These are phyloP conservation scores for Tritrichomonas musculus DNA, from an alignment of 208 protist species.

Conservation along the genomic window DNA sequence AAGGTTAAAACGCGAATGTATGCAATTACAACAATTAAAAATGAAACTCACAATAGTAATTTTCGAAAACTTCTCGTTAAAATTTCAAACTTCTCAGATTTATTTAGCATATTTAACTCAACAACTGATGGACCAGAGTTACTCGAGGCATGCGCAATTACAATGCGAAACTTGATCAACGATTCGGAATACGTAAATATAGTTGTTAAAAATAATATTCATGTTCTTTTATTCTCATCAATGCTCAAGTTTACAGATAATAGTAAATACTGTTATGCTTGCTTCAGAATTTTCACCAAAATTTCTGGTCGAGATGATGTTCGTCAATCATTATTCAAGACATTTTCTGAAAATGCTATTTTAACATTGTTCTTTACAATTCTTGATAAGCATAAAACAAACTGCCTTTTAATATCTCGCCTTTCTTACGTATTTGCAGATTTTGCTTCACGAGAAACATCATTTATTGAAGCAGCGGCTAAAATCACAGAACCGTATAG, in stretches of 20 bases:
- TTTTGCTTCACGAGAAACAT: background rate
- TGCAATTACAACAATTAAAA: background rate
- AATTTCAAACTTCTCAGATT: background rate
- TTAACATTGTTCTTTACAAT: background rate
- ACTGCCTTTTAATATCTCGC: background rate
- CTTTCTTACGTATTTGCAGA: background rate
- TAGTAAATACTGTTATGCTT: background rate
- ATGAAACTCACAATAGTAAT: background rate
- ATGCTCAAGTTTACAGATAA: background rate
- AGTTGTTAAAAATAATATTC: slow-evolving; percentile 2
- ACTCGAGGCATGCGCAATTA: too few relatives aligned
- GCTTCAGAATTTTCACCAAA: slow-evolving; percentile 2
- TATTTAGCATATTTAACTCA: background rate
- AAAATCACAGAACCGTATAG: background rate
- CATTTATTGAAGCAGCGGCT: background rate
- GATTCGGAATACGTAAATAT: background rate
- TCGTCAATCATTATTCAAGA: background rate
- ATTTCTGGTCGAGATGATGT: background rate
- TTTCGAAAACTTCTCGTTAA: background rate
- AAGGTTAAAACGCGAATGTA: background rate
- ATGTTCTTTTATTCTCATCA: background rate
- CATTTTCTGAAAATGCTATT: background rate
- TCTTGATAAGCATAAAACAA: background rate
- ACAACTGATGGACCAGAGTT: background rate
- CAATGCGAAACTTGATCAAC: background rate